Conservation (phyloP, 257 asterid species). For the Pogostemon cablin region DNA sequence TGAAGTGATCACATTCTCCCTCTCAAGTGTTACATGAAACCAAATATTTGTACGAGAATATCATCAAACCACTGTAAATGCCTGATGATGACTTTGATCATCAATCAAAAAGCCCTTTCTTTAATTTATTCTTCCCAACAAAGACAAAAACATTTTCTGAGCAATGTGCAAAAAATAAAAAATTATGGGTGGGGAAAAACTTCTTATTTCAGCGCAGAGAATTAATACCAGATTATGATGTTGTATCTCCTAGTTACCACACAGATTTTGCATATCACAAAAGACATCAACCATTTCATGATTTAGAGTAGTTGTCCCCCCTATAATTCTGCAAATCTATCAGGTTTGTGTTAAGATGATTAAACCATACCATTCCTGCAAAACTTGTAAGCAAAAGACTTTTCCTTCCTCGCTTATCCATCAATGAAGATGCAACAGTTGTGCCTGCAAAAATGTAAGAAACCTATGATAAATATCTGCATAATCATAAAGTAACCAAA, state of each 20-base stretch:
- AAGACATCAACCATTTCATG: conserved; percentile 4
- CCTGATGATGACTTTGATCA: not conserved
- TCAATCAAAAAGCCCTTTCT: not conserved
- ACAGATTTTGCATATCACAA: not conserved
- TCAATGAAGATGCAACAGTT: conserved; percentile 81
- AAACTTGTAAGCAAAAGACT: conserved; percentile 91
- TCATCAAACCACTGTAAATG: not conserved
- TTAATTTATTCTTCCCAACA: not conserved
- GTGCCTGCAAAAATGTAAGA: conserved; percentile 59
- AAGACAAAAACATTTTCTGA: not conserved
- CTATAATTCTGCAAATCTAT: conserved; percentile 6
- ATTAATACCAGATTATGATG: not conserved
- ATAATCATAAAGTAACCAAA: conserved; percentile 5
- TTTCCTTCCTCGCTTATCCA: conserved; percentile 98
- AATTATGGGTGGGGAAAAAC: not conserved
- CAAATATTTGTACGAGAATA: not conserved
- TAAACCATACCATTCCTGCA: conserved; percentile 82
- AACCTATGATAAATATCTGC: conserved; percentile 30
- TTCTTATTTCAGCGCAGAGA: not conserved
- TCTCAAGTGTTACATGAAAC: not conserved
- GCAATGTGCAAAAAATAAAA: not conserved
- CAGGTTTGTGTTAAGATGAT: not conserved
- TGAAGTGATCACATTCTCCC: not conserved
- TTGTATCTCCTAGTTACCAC: not conserved
- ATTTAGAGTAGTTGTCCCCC: conserved; percentile 1